Conservation (phyloP, 352 stramenopile genomes). For the Pythium sp. region DNA sequence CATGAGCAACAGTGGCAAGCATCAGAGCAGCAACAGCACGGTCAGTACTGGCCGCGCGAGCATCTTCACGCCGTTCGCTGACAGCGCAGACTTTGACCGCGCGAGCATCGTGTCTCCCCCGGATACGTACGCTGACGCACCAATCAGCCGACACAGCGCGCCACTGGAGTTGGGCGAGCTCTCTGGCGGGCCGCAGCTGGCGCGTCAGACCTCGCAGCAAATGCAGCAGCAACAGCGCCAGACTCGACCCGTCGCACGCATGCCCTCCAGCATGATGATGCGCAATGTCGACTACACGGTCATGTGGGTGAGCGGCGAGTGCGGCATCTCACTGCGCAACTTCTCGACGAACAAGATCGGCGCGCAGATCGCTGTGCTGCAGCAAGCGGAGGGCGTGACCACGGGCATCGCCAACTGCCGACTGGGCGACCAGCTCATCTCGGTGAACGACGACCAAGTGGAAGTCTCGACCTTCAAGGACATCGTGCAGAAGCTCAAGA, state of each 20-base stretch:
- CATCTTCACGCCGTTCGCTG: slow-evolving; percentile 38
- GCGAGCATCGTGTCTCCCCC: slow-evolving; percentile 9
- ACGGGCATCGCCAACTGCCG: slow-evolving; percentile 76
- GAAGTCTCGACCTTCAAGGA: slow-evolving; percentile 55
- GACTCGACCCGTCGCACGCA: background rate
- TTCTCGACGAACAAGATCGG: slow-evolving; percentile 75
- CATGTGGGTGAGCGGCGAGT: slow-evolving; percentile 81
- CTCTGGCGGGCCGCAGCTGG: slow-evolving; percentile 14
- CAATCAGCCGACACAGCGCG: slow-evolving; percentile 17
- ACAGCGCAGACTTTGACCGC: slow-evolving; percentile 10
- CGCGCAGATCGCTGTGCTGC: slow-evolving; percentile 75
- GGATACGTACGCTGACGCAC: slow-evolving; percentile 3
- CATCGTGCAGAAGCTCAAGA: slow-evolving; percentile 82
- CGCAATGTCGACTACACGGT: slow-evolving; percentile 56
- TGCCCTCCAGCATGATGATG: slow-evolving; percentile 1
- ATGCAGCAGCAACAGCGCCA: slow-evolving; percentile 23
- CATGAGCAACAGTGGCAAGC: slow-evolving; percentile 6
- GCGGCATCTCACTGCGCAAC: slow-evolving; percentile 81
- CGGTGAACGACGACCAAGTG: slow-evolving; percentile 69
- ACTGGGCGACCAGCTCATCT: slow-evolving; percentile 72
- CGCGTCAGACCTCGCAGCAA: slow-evolving; percentile 31
- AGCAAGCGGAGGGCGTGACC: slow-evolving; percentile 74
- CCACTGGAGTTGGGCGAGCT: slow-evolving; percentile 15
- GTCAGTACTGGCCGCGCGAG: slow-evolving; percentile 16
- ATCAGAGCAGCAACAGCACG: background rate